Percentiles rank a stretch among this genome's conserved stretches.
Evolutionary conservation across 2,329 filamentous ascomycete genomes (phyloP).

Genomic region (Nothophaeocryptopus gaeumannii): DNA sequence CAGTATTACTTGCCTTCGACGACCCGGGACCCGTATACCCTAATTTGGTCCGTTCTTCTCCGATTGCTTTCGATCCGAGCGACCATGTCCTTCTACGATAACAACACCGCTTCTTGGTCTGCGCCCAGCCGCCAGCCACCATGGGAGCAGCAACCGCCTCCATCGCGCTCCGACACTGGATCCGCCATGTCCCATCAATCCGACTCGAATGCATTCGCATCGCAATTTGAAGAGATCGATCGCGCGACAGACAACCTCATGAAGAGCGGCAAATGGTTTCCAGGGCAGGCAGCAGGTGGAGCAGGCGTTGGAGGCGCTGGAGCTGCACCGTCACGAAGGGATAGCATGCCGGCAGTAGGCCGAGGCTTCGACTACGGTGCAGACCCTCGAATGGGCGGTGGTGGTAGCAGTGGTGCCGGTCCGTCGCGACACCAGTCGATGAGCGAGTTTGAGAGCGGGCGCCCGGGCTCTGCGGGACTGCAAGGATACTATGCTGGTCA

Average conservation of each 20-base stretch:
- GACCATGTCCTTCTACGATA: slow-evolving; percentile 68
- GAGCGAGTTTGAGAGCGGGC: slow-evolving; percentile 74
- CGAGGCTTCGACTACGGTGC: slow-evolving; percentile 33
- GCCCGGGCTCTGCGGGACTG: slow-evolving; percentile 71
- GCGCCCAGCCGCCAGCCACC: slow-evolving; percentile 62
- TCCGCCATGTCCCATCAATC: slow-evolving; percentile 62
- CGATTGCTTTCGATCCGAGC: background rate
- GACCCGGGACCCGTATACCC: slow-evolving; percentile 20
- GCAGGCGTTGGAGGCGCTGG: slow-evolving; percentile 30
- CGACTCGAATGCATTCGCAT: slow-evolving; percentile 73
- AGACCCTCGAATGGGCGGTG: slow-evolving; percentile 65
- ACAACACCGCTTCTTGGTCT: slow-evolving; percentile 57
- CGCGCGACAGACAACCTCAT: slow-evolving; percentile 91
- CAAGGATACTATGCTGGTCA: slow-evolving; percentile 94
- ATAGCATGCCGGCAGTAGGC: slow-evolving; percentile 66
- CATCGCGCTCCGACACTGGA: slow-evolving; percentile 71
- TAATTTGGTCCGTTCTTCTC: slow-evolving; percentile 20
- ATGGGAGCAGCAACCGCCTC: slow-evolving; percentile 64
- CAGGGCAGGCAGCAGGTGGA: slow-evolving; percentile 30
- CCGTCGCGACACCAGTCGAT: slow-evolving; percentile 77
- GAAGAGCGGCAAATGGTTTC: slow-evolving; percentile 93
- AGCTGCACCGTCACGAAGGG: slow-evolving; percentile 63
- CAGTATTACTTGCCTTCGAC: slow-evolving; percentile 13
- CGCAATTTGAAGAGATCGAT: slow-evolving; percentile 95
- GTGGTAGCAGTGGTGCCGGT: slow-evolving; percentile 32